Base-by-base conservation (phyloP, 306 rosid genomes). In the Senna tora region DNA sequence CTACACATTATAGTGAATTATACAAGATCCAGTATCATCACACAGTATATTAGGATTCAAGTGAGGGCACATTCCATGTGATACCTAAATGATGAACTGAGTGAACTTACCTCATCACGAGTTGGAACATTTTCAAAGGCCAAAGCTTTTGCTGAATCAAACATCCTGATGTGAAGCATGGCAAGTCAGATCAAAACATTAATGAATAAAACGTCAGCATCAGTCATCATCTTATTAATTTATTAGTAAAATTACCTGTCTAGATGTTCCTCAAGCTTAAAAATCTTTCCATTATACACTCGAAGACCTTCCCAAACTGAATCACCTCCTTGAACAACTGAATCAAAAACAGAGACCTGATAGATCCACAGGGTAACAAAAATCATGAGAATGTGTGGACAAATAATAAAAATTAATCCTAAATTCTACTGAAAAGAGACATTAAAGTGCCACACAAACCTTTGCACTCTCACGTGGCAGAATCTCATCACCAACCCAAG, bases 261-360 rank as follows among this genome's bases (percentile, higher is more conserved):
- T 58, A 91, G 83, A 84, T 91, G 97, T 74, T 91, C 92, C 20
- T 91, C 91, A 75, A 88, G 96, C 89, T 87, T 91, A 79, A 91
- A 91, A 72, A 91, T 75, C 83, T 88, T 91, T 68, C 97, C 87
- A 57, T 76, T 60, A 67, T 88, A 91, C 64, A 91, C 87, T 76
- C 97, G 80, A 77, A 91, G 92, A 76, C 97, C 97, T 77, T 91
- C 97, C 97, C 97, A 91, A 61, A 88, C 96, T 54, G 97, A 91
- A 80, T 91, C 97, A 47, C 96, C 97, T 4, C 97, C 97, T 87
- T 91, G 97, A 73, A 91, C 96, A 54, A 91, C 86, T 43, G 97
- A 91, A 77, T 91, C 96, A 67, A 91, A 89, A 75, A 87, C 97
- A 51, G 97, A 91, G 71, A 87, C 96, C 97, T 91, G 79, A 65